Conservation (phyloP, 2,329 filamentous ascomycete genomes). For the Cytospora piceae region DNA sequence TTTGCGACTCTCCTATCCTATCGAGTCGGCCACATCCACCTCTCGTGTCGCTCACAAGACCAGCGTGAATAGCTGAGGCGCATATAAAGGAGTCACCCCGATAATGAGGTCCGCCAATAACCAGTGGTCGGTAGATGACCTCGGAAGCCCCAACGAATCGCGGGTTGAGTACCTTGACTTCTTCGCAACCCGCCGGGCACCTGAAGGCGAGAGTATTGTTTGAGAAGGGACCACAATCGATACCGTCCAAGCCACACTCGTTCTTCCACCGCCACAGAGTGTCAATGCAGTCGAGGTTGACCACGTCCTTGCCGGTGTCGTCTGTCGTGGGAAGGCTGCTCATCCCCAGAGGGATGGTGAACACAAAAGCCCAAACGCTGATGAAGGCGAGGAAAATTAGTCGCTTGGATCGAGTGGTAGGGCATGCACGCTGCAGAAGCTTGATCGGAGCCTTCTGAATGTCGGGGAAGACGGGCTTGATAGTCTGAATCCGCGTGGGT, state of each 20-base stretch:
- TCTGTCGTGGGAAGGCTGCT: conserved; percentile 10
- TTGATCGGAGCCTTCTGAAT: not conserved
- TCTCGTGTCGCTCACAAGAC: conserved; percentile 64
- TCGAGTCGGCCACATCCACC: conserved; percentile 76
- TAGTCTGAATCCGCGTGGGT: not conserved
- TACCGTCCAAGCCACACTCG: conserved; percentile 61
- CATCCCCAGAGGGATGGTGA: not conserved
- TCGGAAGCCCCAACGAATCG: conserved; percentile 70
- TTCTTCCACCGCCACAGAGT: conserved; percentile 61
- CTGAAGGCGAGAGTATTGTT: conserved; percentile 60
- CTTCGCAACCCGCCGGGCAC: conserved; percentile 62
- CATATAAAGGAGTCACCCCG: conserved; percentile 84
- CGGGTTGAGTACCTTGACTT: conserved; percentile 65
- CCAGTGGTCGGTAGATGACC: conserved; percentile 64
- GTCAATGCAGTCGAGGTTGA: conserved; percentile 55
- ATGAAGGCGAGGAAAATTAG: not conserved
- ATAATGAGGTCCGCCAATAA: conserved; percentile 75
- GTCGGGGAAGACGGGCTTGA: not conserved
- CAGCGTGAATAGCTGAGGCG: conserved; percentile 74
- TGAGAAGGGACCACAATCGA: conserved; percentile 62
- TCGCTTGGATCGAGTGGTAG: not conserved
- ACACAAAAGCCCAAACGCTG: not conserved
- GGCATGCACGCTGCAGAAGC: not conserved
- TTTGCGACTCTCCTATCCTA: conserved; percentile 68
- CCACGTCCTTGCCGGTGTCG: conserved; percentile 6